Evolutionary conservation across 345 rosid genomes (phyloP).

Genomic region (Gynandropsis gynandra): DNA sequence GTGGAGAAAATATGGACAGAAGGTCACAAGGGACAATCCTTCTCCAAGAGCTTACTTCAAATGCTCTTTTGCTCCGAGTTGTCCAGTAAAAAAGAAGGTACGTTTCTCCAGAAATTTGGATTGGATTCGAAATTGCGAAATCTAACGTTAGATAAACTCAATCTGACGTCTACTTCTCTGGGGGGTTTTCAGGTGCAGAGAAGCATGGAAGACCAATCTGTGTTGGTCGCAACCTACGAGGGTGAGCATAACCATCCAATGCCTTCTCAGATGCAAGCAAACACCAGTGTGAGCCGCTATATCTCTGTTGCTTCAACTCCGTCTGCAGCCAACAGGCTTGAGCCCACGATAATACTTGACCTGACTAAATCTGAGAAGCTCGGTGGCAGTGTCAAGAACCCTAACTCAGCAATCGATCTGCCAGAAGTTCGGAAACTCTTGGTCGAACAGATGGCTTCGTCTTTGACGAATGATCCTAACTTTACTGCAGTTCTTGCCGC

Average conservation of each 20-base stretch:
- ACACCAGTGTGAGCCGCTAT: slow-evolving; percentile 38
- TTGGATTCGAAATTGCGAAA: too few relatives aligned
- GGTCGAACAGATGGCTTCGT: slow-evolving; percentile 95
- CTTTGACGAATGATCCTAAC: slow-evolving; percentile 84
- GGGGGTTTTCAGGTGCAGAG: slow-evolving; percentile 62
- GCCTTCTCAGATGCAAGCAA: slow-evolving; percentile 53
- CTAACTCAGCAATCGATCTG: slow-evolving; percentile 37
- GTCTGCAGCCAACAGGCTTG: slow-evolving; percentile 42
- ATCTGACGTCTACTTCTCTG: too few relatives aligned
- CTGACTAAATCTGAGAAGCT: slow-evolving; percentile 11
- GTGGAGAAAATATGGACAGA: slow-evolving; percentile 99
- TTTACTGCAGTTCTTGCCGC: slow-evolving; percentile 96
- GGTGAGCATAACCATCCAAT: slow-evolving; percentile 96
- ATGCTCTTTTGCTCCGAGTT: slow-evolving; percentile 92
- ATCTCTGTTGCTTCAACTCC: slow-evolving; percentile 22
- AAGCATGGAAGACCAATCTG: slow-evolving; percentile 77
- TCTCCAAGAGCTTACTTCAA: slow-evolving; percentile 97
- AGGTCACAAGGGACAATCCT: slow-evolving; percentile 98
- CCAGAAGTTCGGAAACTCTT: slow-evolving; percentile 58
- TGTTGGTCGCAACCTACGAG: slow-evolving; percentile 88
- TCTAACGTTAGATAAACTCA: too few relatives aligned
- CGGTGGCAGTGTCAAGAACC: slow-evolving; percentile 4
- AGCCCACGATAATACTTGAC: slow-evolving; percentile 33
- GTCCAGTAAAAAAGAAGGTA: slow-evolving; percentile 98
- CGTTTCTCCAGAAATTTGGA: too few relatives aligned